A percentile compares a stretch with the other conserved stretches of the same genome.
phyloP scores from a whole-genome alignment of 2,329 filamentous ascomycete genomes.

The Coccinonectria pachysandricola region DNA sequence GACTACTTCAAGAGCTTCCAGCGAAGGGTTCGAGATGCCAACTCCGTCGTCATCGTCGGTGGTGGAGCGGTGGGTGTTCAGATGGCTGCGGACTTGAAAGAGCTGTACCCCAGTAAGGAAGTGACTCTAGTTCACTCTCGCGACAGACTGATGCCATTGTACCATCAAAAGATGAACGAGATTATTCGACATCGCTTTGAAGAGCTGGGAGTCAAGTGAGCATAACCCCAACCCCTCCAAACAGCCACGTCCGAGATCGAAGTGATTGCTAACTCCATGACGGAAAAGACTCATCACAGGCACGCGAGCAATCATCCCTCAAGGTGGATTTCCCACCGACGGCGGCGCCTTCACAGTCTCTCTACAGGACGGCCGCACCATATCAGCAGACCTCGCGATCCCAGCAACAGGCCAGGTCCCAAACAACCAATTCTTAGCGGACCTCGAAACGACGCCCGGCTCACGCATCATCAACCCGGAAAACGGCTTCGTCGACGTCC shows the following conservation, averaged over 20 bases:
- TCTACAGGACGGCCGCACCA: slow-evolving; percentile 12
- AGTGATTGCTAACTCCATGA: not conserved
- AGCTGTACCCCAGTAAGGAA: slow-evolving; percentile 15
- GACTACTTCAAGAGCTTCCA: slow-evolving; percentile 15
- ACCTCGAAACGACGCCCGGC: slow-evolving; percentile 3
- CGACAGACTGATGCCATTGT: slow-evolving; percentile 15
- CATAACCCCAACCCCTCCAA: accelerated
- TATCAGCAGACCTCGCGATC: slow-evolving; percentile 14
- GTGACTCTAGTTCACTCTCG: slow-evolving; percentile 15
- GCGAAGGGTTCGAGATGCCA: slow-evolving; percentile 9
- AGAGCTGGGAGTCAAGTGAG: slow-evolving; percentile 16
- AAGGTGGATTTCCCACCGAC: slow-evolving; percentile 11
- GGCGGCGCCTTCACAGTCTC: slow-evolving; percentile 10
- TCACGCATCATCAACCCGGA: slow-evolving; percentile 7
- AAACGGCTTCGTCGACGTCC: slow-evolving; percentile 16
- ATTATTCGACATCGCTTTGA: slow-evolving; percentile 10
- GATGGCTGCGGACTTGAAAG: slow-evolving; percentile 17
- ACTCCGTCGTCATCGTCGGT: slow-evolving; percentile 15
- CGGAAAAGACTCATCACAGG: slow-evolving; percentile 11
- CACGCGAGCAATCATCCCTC: slow-evolving; percentile 11
- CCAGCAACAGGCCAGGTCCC: slow-evolving; percentile 16
- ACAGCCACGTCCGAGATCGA: not conserved
- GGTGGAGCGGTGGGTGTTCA: slow-evolving; percentile 17
- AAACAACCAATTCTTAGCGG: slow-evolving; percentile 16
- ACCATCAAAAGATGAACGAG: slow-evolving; percentile 15